Evolutionary conservation across 306 rosid species (phyloP).

Genomic region (Gastrolobium villosum): DNA sequence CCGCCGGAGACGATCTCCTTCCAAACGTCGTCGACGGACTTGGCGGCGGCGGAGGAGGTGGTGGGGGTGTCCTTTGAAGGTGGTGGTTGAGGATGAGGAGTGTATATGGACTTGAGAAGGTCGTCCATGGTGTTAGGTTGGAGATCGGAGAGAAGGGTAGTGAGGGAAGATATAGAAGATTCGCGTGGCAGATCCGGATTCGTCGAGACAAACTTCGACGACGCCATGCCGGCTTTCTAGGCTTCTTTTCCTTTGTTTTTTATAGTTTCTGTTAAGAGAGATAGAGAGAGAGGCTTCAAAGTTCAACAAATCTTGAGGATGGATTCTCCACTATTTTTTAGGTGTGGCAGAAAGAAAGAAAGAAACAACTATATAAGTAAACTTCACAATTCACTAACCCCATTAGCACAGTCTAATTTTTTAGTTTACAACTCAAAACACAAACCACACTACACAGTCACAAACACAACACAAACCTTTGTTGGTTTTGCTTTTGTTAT

Average conservation of each 20-base stretch:
- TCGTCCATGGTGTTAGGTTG: slow-evolving; percentile 64
- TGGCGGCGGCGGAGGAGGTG: slow-evolving; percentile 33
- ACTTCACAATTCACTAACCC: no score
- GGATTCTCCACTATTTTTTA: neutral
- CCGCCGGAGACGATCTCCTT: slow-evolving; percentile 65
- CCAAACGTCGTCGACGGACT: slow-evolving; percentile 73
- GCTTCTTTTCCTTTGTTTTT: neutral
- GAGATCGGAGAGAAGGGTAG: slow-evolving; percentile 25
- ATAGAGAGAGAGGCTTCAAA: no score
- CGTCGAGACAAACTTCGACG: slow-evolving; percentile 75
- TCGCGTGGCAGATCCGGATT: slow-evolving; percentile 88
- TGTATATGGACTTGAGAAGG: slow-evolving; percentile 68
- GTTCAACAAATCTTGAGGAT: neutral
- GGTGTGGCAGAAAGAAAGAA: no score
- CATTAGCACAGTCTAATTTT: no score
- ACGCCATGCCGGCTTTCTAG: slow-evolving; percentile 74
- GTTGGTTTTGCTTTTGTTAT: no score
- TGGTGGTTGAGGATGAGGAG: slow-evolving; percentile 24
- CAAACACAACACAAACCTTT: no score
- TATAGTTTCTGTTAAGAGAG: neutral
- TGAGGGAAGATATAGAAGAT: slow-evolving; percentile 57
- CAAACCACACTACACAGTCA: no score
- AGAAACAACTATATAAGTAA: no score
- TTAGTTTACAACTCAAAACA: no score
- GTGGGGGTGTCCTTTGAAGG: slow-evolving; percentile 37